Evolutionary conservation across 2,329 filamentous ascomycete species (phyloP).

Genomic region (Diaporthe destruens): DNA sequence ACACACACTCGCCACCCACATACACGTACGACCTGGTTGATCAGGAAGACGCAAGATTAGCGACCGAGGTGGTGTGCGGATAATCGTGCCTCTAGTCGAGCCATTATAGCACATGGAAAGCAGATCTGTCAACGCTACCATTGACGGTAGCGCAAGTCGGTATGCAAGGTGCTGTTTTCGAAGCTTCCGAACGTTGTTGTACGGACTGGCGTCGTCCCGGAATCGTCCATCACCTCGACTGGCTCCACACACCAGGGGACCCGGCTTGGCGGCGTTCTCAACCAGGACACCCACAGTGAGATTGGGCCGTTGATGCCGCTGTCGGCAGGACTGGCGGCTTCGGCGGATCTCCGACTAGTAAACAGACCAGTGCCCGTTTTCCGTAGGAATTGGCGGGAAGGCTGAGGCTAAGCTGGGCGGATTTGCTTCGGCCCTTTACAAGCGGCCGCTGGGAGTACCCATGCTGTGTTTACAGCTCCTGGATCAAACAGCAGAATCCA

Average conservation of each 20-base stretch:
- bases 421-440: slow-evolving; percentile 30
- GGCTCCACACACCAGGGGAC: slow-evolving; percentile 3
- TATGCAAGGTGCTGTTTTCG: slow-evolving; percentile 20
- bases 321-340: slow-evolving; percentile 15
- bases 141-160: background rate
- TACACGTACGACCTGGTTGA: background rate
- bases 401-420: slow-evolving; percentile 32
- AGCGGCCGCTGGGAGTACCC: slow-evolving; percentile 31
- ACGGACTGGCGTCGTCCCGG: background rate
- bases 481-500: background rate
- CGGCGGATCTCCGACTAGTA: slow-evolving; percentile 29
- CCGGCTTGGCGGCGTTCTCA: slow-evolving; percentile 17
- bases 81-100: background rate
- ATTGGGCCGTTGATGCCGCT: slow-evolving; percentile 16
- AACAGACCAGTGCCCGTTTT: slow-evolving; percentile 1
- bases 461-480: slow-evolving; percentile 4
- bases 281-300: slow-evolving; percentile 6
- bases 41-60: background rate
- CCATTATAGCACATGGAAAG: background rate
- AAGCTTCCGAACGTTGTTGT: background rate
- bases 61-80: slow-evolving; percentile 2
- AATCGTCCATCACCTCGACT: background rate
- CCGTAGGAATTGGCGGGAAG: slow-evolving; percentile 23
- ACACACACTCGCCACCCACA: background rate
- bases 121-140: slow-evolving; percentile 20